Conservation (phyloP, 345 rosid genomes). For the Citrus medica region DNA sequence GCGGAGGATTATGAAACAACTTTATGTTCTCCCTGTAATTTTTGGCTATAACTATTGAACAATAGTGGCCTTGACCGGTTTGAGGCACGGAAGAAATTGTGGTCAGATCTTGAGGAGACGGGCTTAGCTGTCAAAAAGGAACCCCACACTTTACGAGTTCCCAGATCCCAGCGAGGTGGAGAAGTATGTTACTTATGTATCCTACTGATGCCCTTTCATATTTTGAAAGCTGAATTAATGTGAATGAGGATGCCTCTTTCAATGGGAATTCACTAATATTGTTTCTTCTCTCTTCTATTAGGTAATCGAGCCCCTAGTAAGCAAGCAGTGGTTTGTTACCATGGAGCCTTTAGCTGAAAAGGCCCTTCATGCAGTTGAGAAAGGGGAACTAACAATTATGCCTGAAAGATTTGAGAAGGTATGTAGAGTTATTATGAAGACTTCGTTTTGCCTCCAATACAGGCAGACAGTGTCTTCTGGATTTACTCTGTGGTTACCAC, state of each 20-base stretch:
- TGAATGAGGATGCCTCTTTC: constrained; percentile 12
- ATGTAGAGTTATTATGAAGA: constrained; percentile 14
- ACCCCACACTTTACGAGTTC: constrained; percentile 70
- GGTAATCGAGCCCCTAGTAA: constrained; percentile 92
- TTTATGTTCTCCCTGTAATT: constrained; percentile 14
- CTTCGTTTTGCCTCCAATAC: constrained; percentile 5
- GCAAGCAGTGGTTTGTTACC: constrained; percentile 96
- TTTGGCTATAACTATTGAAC: constrained; percentile 18
- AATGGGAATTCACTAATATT: constrained; percentile 9
- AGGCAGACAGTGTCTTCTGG: neutral
- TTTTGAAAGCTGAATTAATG: constrained; percentile 1
- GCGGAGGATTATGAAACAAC: neutral
- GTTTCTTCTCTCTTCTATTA: constrained; percentile 20
- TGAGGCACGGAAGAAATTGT: constrained; percentile 80
- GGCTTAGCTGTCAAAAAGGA: constrained; percentile 87
- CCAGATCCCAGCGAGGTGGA: constrained; percentile 98
- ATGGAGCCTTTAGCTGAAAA: constrained; percentile 96
- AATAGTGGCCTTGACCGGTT: constrained; percentile 91
- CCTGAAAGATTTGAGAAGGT: constrained; percentile 99
- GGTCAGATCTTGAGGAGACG: constrained; percentile 95
- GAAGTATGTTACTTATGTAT: constrained; percentile 52
- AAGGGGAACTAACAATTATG: constrained; percentile 65
- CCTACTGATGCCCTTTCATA: constrained; percentile 9
- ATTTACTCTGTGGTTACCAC: neutral
- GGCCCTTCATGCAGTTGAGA: constrained; percentile 87